Base-by-base conservation (phyloP, 768 basidiomycete species). In the Hypsizygus marmoreus region DNA sequence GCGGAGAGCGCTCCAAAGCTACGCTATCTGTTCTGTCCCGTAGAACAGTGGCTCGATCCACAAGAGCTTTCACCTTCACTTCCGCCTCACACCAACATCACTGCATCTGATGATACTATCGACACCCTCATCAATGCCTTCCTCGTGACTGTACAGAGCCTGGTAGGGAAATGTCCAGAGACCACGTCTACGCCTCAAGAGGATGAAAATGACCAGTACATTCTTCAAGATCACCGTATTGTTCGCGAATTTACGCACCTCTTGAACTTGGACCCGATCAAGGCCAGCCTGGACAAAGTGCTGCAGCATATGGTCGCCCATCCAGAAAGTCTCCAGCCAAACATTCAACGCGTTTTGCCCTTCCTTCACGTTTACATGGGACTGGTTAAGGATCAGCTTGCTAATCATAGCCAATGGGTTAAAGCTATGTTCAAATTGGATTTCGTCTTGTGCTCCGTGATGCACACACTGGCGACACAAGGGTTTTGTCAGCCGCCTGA, bases 401-500 rank as follows among this genome's bases (percentile, higher is more conserved):
- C 64, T 2, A 64, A 68, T 9, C 80, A 82, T 40, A 70, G 73
- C 17, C 69, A 75, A 31, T 92, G 89, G 84, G 82, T 81, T 13
- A 82, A 86, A 59, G 69, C 89, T 10, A 64, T 91, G 13, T 88
- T 95, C 77, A 98, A 97, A 66, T 73, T 98, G 48, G 74, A 81
- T 54, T 87, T 84, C 60, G 75, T 95, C 31, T 65, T 95, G 24
- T 86, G 82, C 59, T 83, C 86, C 14, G 72, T 91, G 22, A 72
- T 93, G 55, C 76, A 79, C 31, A 83, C 83, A 9, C 68, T 98
- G 6, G 82, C 88, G 4, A 81, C 79, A 32, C 80, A 95, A 63
- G 97, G 97, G 3, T 98, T 97, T 70, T 99, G 97, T 67, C 82
- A 86, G 56, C 95, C 97, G 1, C 79, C 81, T 4, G 93, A 97